Percentiles rank a stretch among this genome's conserved stretches.
Evolutionary conservation across 2,329 filamentous ascomycete genomes (phyloP).

Genomic region (Neofusicoccum cordaticola): DNA sequence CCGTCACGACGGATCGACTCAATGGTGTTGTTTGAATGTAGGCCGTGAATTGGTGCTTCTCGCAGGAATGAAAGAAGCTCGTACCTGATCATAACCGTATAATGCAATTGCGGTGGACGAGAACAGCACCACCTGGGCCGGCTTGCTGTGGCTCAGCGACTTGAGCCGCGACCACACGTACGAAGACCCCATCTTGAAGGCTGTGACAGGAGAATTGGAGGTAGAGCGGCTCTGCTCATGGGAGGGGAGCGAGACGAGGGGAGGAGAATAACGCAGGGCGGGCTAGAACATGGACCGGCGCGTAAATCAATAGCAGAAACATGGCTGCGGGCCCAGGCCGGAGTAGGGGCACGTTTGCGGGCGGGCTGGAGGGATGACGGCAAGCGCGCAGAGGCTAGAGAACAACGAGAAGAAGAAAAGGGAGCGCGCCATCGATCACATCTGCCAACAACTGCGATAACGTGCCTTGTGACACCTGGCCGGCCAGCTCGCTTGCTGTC

Average conservation of each 20-base stretch:
- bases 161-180: not conserved
- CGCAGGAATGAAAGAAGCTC: not conserved
- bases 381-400: not conserved
- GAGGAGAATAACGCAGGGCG: not conserved
- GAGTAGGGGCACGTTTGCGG: not conserved
- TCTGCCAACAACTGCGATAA: not conserved
- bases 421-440: not conserved
- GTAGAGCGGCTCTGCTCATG: not conserved
- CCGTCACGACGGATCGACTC: too few relatives aligned
- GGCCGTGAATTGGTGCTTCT: too few relatives aligned
- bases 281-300: too few relatives aligned
- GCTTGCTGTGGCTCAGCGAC: slow-evolving; percentile 28
- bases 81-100: slow-evolving; percentile 46
- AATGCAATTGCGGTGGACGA: slow-evolving; percentile 54
- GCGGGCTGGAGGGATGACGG: slow-evolving; percentile 2
- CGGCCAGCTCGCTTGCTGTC: not conserved
- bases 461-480: not conserved
- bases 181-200: not conserved
- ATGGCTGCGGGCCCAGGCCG: not conserved
- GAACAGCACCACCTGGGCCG: slow-evolving; percentile 52
- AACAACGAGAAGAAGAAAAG: not conserved
- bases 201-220: not conserved
- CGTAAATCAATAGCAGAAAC: not conserved
- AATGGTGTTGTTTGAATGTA: not conserved
- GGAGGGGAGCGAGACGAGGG: not conserved